Percentiles rank a stretch among this genome's conserved stretches.
phyloP scores from a whole-genome alignment of 2,329 filamentous ascomycete genomes.

The Cercospora zeae-maydis region DNA sequence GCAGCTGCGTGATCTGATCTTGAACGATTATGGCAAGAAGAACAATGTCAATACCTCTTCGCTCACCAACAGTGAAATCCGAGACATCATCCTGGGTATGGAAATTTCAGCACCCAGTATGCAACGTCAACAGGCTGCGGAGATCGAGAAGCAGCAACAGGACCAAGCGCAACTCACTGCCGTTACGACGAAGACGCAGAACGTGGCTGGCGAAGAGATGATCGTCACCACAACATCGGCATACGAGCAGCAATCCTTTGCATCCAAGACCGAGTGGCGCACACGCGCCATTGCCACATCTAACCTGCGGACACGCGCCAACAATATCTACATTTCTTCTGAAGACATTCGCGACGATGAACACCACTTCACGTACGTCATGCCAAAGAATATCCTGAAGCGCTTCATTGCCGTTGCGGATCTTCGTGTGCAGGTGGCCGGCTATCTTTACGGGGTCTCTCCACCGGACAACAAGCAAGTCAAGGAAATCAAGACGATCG shows the following conservation, averaged over 20 bases:
- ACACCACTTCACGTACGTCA: constrained; percentile 87
- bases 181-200: constrained; percentile 97
- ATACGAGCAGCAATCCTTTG: constrained; percentile 96
- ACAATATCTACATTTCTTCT: constrained; percentile 98
- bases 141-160: constrained; percentile 98
- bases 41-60: constrained; percentile 99
- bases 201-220: constrained; percentile 94
- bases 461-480: constrained; percentile 93
- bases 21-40: constrained; percentile 99
- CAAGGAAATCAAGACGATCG: constrained; percentile 94
- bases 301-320: constrained; percentile 86
- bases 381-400: constrained; percentile 98
- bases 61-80: constrained; percentile 92
- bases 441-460: constrained; percentile 89
- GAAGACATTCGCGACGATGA: constrained; percentile 90
- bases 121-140: constrained; percentile 95
- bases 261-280: constrained; percentile 98
- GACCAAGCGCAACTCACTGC: constrained; percentile 95
- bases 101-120: constrained; percentile 97
- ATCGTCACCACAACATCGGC: constrained; percentile 97
- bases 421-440: constrained; percentile 91
- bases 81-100: constrained; percentile 98
- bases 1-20: constrained; percentile 86
- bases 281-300: constrained; percentile 94
- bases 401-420: constrained; percentile 97